Evolutionary conservation across 2,329 filamentous ascomycete genomes (phyloP), one percentile per base, ranked within the genome.

Genomic region (Aulographum hederae): DNA sequence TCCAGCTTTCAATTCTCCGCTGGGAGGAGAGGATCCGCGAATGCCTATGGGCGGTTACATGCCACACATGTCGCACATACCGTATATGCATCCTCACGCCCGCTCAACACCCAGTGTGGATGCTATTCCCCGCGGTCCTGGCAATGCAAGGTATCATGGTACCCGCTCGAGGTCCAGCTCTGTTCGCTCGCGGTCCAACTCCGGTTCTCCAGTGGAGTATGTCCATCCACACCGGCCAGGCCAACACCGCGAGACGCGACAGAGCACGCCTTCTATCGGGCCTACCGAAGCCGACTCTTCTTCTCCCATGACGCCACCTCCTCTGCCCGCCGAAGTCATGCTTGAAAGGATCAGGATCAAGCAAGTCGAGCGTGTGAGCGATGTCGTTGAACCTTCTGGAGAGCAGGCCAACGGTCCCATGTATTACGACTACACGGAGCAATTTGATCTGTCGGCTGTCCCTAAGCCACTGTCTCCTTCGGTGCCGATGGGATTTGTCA

Each of bases 241-340:
- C n/a, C n/a, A n/a, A n/a, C n/a, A n/a, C n/a, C n/a, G n/a, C n/a
- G n/a, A n/a, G n/a, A n/a, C n/a, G n/a, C n/a, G n/a, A n/a, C 57
- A 2, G 57, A 60, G 35, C 48, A 53, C 27, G n/a, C 48, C 53
- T 21, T 55, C 51, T 2, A 51, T 52, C n/a, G 45, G 45, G 5
- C 50, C 54, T 16, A 61, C 58, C 5, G 58, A 59, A 1, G 50
- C 47, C 8, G 8, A 25, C 8, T 25, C 21, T 25, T 25, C 21
- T 8, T 25, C 21, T 8, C 8, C n/a, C n/a, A 8, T n/a, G 21
- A 25, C 21, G n/a, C 8, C 21, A n/a, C 21, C 21, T 8, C 8
- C 21, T n/a, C 21, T 25, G 8, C n/a, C 21, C 8, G n/a, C 21
- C 8, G 8, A 25, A 25, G 21, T 25, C n/a, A 25, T 25, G 21